phyloP scores from a whole-genome alignment of 139 green algal species.

The Auxenochlorella pyrenoidosa region DNA sequence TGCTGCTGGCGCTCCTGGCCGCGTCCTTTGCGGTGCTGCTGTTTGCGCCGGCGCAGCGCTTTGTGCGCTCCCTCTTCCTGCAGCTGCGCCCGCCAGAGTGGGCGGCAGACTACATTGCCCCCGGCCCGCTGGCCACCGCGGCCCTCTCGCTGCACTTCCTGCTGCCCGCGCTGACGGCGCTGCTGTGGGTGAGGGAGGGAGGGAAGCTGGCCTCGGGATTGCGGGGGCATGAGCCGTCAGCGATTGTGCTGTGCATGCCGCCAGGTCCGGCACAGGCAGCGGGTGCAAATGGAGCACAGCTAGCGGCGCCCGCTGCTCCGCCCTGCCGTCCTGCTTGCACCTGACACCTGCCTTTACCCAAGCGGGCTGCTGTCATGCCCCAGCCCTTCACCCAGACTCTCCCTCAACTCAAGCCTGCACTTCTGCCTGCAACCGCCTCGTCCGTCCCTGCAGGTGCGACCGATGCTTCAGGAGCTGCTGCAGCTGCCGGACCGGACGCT shows the following conservation, averaged over 20 bases:
- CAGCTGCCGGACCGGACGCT: not conserved
- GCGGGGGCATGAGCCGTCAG: not conserved
- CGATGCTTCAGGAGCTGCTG: constrained; percentile 25
- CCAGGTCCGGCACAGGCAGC: no score
- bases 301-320: no score
- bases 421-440: not conserved
- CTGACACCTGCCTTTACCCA: not conserved
- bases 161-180: constrained; percentile 1
- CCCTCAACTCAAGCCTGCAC: not conserved
- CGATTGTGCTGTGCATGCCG: not conserved
- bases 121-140: not conserved
- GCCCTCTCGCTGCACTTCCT: constrained; percentile 31
- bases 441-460: constrained; percentile 24
- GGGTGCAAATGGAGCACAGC: no score
- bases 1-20: constrained; percentile 1
- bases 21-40: constrained; percentile 29
- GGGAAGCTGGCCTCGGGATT: no score
- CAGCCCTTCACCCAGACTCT: no score
- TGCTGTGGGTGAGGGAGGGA: constrained; percentile 30
- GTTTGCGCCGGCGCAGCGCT: constrained; percentile 39
- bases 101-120: not conserved
- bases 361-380: not conserved
- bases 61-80: constrained; percentile 25
- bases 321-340: no score
- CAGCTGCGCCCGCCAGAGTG: constrained; percentile 12